phyloP scores from a whole-genome alignment of 1,284 basidiomycete species.

The Puccinia polysora region DNA sequence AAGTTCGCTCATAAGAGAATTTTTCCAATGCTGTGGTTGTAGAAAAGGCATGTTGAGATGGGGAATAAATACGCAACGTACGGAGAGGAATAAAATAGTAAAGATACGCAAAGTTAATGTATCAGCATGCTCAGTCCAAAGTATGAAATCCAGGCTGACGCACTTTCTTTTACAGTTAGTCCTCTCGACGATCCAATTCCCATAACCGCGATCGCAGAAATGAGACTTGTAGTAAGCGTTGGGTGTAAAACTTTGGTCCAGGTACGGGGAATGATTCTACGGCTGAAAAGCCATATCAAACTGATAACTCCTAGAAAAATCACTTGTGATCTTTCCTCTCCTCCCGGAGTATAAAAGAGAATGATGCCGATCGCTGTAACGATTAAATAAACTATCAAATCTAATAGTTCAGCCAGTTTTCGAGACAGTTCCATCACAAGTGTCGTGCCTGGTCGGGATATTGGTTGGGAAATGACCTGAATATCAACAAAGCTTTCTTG shows the following conservation, averaged over 20 bases:
- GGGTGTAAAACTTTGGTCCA: constrained; percentile 28
- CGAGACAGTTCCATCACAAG: background rate
- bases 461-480: background rate
- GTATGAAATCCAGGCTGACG: too few species aligned
- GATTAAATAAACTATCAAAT: constrained; percentile 14
- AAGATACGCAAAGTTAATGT: too few species aligned
- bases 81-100: background rate
- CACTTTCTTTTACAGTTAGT: background rate
- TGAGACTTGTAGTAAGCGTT: constrained; percentile 6
- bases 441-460: background rate
- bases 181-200: constrained; percentile 9
- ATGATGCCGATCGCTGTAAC: constrained; percentile 1
- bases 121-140: too few species aligned
- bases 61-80: too few species aligned
- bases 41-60: too few species aligned
- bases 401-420: background rate
- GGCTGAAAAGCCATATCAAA: constrained; percentile 16
- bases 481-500: background rate
- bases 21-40: constrained; percentile 11
- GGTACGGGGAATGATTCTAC: constrained; percentile 11
- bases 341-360: constrained; percentile 24
- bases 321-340: constrained; percentile 3
- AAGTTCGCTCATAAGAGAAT: background rate
- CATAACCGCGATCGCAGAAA: background rate
- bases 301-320: background rate